phyloP scores from a whole-genome alignment of 495 filamentous ascomycete species.

The Xylaria intraflava region DNA sequence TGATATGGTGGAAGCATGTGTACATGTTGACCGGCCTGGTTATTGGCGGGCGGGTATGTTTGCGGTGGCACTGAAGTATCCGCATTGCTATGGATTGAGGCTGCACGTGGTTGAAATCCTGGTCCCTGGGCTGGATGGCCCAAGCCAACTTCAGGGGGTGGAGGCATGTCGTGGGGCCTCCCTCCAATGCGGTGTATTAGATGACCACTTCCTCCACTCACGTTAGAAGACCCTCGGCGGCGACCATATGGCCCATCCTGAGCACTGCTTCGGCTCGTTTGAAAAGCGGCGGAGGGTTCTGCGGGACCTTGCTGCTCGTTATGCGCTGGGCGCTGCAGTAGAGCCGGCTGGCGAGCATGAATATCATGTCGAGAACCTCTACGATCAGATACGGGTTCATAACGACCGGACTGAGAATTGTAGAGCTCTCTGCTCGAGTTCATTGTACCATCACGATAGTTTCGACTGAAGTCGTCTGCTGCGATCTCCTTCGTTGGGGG shows the following conservation, averaged over 20 bases:
- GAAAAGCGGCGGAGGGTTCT: conserved; percentile 88
- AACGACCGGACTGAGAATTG: conserved; percentile 89
- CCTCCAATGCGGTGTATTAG: conserved; percentile 42
- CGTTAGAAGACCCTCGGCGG: conserved; percentile 85
- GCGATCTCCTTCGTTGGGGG: conserved; percentile 69
- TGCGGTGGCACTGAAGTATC: conserved; percentile 44
- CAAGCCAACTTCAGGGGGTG: conserved; percentile 27
- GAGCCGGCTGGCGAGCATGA: conserved; percentile 62
- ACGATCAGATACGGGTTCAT: conserved; percentile 81
- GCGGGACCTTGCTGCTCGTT: conserved; percentile 62
- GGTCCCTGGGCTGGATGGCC: conserved; percentile 21
- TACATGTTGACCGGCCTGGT: conserved; percentile 25
- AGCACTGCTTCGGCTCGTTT: conserved; percentile 63
- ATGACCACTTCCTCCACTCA: conserved; percentile 82
- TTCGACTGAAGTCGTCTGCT: conserved; percentile 87
- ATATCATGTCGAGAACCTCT: conserved; percentile 62
- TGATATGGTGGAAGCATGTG: conserved; percentile 41
- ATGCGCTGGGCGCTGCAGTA: conserved; percentile 65
- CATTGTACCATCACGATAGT: conserved; percentile 64
- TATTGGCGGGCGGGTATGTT: conserved; percentile 35
- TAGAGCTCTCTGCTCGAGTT: conserved; percentile 67
- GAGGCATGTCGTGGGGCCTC: conserved; percentile 39
- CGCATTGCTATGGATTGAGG: conserved; percentile 38
- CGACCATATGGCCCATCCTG: conserved; percentile 69
- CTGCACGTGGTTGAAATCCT: conserved; percentile 35